Conservation (phyloP, 2,329 filamentous ascomycete species). For the Arachnomyces sp. region DNA sequence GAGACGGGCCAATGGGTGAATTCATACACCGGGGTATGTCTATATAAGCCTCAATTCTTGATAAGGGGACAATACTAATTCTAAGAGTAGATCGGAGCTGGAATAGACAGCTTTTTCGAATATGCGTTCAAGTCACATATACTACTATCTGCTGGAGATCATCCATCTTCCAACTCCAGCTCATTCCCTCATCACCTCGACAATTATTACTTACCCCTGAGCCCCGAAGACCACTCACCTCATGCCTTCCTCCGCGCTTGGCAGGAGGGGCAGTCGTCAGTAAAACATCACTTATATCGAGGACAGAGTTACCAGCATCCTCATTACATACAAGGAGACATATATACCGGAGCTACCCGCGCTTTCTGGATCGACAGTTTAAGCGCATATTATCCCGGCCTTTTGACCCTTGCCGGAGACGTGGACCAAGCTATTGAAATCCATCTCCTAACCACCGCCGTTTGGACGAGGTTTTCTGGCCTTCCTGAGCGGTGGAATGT, state of each 20-base stretch:
- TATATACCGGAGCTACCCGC: slow-evolving; percentile 77
- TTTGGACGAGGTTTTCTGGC: slow-evolving; percentile 93
- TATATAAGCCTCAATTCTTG: not conserved
- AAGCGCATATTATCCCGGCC: slow-evolving; percentile 87
- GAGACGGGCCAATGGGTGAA: slow-evolving; percentile 86
- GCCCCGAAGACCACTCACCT: slow-evolving; percentile 60
- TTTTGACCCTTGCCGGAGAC: slow-evolving; percentile 78
- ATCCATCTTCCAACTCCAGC: slow-evolving; percentile 26
- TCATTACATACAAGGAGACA: slow-evolving; percentile 85
- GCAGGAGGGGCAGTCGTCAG: slow-evolving; percentile 77
- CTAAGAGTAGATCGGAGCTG: slow-evolving; percentile 64
- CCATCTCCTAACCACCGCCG: slow-evolving; percentile 80
- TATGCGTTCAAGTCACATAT: slow-evolving; percentile 95
- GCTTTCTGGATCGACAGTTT: slow-evolving; percentile 95
- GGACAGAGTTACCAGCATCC: slow-evolving; percentile 68
- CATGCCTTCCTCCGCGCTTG: slow-evolving; percentile 75
- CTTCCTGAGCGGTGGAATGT: slow-evolving; percentile 93
- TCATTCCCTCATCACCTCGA: slow-evolving; percentile 46
- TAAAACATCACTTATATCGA: slow-evolving; percentile 86
- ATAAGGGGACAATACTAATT: not conserved
- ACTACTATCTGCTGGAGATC: slow-evolving; percentile 66
- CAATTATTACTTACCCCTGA: slow-evolving; percentile 59
- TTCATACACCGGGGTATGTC: slow-evolving; percentile 63
- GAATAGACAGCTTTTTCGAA: slow-evolving; percentile 97
- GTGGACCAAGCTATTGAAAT: slow-evolving; percentile 85